Base-by-base conservation (phyloP, 2,329 filamentous ascomycete species). In the Pyrenochaeta sp. region DNA sequence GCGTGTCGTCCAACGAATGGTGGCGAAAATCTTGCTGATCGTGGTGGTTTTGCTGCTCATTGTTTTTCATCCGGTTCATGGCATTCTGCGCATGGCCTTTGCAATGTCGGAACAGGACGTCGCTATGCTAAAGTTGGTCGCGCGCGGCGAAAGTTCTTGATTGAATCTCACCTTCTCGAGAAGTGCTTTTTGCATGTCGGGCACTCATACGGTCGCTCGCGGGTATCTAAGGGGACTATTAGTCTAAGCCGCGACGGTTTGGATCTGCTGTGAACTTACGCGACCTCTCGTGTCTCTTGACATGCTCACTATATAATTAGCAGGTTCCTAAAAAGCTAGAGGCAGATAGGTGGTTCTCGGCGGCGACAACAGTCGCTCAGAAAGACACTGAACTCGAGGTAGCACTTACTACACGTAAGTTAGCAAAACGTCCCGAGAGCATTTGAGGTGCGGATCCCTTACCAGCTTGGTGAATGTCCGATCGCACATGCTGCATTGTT, bases 121-220 rank as follows among this genome's bases (percentile, higher is more conserved):
- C 80, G 71, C 81, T 83, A 63, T 52, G 49, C 19, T 43, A 50
- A 54, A 54, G 69, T 74, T 65, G 67, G 72, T 54, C 48, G 37
- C 30, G 45, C 48, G 54, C 65, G 62, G 62, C 44, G 44, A 56
- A 45, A 52, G 50, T 48, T 50, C 49, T 52, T 36, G 54, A 48
- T 51, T 37, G 50, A 19, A 44, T 51, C 64, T 65, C 67, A 84
- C 83, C 83, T 85, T 73, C 83, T 76, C 22, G 83, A 84, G 66
- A 85, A 85, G 55, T 82, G 79, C 65, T 85, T 85, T 59, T 83
- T 81, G 67, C 83, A 85, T 50, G 82, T 79, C 58, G 76, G 79
- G 65, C 83, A 85, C 66, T 83, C 80, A 63, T 84, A 85, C 1
- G 83, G 83, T 50, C 82, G 81, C 72, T 85, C 83, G 54, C 83